phyloP scores from a whole-genome alignment of 1,284 basidiomycete species.

The Albatrellus sp. region DNA sequence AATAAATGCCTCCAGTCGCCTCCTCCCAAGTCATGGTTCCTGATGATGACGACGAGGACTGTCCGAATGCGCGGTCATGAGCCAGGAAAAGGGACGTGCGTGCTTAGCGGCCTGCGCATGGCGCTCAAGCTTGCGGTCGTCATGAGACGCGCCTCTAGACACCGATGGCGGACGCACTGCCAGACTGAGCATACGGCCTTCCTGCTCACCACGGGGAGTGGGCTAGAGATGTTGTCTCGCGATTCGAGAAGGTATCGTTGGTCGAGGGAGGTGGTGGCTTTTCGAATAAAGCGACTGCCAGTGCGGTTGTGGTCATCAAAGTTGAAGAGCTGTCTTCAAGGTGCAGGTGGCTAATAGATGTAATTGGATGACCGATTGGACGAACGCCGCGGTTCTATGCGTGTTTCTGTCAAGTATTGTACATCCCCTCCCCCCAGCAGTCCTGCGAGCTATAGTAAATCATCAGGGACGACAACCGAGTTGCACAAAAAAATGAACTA shows the following conservation, averaged over 20 bases:
- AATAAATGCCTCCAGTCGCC: too few relatives aligned
- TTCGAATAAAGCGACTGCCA: conserved; percentile 58
- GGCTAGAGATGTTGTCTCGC: conserved; percentile 60
- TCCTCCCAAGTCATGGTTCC: conserved; percentile 28
- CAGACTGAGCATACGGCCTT: conserved; percentile 65
- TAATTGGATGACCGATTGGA: too few relatives aligned
- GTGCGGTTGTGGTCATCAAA: conserved; percentile 71
- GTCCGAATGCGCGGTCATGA: background rate
- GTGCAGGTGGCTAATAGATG: conserved; percentile 64
- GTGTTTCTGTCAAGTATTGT: too few relatives aligned
- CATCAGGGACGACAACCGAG: too few relatives aligned
- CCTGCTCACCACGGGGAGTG: conserved; percentile 72
- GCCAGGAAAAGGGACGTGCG: conserved; percentile 39
- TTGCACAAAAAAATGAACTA: too few relatives aligned
- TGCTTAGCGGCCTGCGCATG: conserved; percentile 59
- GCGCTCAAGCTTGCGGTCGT: conserved; percentile 71
- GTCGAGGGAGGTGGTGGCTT: conserved; percentile 55
- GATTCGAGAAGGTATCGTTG: conserved; percentile 51
- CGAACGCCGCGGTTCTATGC: too few relatives aligned
- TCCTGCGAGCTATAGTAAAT: too few relatives aligned
- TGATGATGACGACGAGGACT: conserved; percentile 30
- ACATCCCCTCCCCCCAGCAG: too few relatives aligned
- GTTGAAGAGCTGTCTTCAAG: conserved; percentile 63
- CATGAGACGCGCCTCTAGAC: conserved; percentile 58
- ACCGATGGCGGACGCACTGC: conserved; percentile 68